phyloP scores from a whole-genome alignment of 208 protist species.

The Kentomonas sorsogonicus region DNA sequence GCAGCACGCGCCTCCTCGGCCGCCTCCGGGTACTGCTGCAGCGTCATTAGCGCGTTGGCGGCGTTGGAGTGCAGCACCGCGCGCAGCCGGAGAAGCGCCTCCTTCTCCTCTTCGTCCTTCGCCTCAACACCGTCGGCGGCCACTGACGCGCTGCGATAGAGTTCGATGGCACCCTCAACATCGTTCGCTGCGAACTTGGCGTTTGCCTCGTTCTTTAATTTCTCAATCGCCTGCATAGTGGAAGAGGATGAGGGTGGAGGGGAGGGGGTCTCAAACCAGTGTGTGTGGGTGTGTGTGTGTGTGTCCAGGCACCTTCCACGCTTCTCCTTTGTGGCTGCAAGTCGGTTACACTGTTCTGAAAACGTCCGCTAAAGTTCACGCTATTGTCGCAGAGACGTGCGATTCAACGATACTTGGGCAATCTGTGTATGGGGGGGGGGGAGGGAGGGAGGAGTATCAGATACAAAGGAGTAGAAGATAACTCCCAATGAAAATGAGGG shows the following conservation, averaged over 20 bases:
- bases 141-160: constrained; percentile 32
- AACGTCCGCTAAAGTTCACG: too few relatives aligned
- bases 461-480: too few relatives aligned
- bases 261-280: too few relatives aligned
- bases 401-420: too few relatives aligned
- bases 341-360: too few relatives aligned
- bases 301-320: neutral
- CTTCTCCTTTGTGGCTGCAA: too few relatives aligned
- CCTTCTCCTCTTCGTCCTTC: neutral
- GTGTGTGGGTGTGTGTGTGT: neutral
- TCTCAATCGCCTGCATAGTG: constrained; percentile 21
- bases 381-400: too few relatives aligned
- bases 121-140: constrained; percentile 20
- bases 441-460: too few relatives aligned
- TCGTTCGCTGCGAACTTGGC: constrained; percentile 33
- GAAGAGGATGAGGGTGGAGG: too few relatives aligned
- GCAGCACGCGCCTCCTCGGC: constrained; percentile 33
- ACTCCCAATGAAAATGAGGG: too few relatives aligned
- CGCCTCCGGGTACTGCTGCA: constrained; percentile 27
- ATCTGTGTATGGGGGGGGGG: too few relatives aligned
- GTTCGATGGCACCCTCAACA: constrained; percentile 22
- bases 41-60: constrained; percentile 42
- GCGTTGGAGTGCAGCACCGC: constrained; percentile 67
- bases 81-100: constrained; percentile 18
- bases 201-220: constrained; percentile 57